Evolutionary conservation across 2,329 filamentous ascomycete genomes (phyloP).

Genomic region (Xylaria sp.): DNA sequence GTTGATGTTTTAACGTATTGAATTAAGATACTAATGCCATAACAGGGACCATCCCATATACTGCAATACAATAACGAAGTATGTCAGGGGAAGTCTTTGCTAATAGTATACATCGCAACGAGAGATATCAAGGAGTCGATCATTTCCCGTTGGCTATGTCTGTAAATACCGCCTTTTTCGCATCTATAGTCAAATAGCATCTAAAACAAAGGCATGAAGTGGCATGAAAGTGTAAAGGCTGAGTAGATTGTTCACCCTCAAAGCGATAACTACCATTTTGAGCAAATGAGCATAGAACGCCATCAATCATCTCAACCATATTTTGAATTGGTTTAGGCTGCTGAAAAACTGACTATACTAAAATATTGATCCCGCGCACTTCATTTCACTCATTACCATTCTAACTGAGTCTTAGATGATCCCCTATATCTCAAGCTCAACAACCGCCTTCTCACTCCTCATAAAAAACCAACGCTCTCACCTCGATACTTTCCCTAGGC

Average conservation of each 20-base stretch:
- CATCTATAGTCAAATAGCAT: not conserved
- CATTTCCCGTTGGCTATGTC: not conserved
- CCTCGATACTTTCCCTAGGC: conserved; percentile 69
- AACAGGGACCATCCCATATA: not conserved
- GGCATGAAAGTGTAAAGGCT: not conserved
- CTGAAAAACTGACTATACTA: not conserved
- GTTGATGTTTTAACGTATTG: not conserved
- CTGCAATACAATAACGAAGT: not conserved
- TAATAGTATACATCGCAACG: not conserved
- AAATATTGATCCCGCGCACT: not conserved
- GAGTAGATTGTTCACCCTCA: not conserved
- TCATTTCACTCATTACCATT: not conserved
- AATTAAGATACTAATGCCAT: not conserved
- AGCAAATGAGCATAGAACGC: not conserved
- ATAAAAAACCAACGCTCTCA: conserved; percentile 71
- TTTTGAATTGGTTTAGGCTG: not conserved
- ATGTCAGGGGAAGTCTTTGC: not conserved
- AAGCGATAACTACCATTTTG: not conserved
- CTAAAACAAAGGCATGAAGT: not conserved
- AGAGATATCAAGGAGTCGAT: not conserved
- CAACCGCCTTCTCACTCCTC: conserved; percentile 45
- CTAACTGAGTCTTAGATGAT: not conserved
- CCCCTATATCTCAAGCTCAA: not conserved
- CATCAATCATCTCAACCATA: not conserved
- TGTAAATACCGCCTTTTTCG: not conserved